These are phyloP conservation scores for Solanum acaule DNA, from an alignment of 257 asterid species.

Conservation along the genomic window DNA sequence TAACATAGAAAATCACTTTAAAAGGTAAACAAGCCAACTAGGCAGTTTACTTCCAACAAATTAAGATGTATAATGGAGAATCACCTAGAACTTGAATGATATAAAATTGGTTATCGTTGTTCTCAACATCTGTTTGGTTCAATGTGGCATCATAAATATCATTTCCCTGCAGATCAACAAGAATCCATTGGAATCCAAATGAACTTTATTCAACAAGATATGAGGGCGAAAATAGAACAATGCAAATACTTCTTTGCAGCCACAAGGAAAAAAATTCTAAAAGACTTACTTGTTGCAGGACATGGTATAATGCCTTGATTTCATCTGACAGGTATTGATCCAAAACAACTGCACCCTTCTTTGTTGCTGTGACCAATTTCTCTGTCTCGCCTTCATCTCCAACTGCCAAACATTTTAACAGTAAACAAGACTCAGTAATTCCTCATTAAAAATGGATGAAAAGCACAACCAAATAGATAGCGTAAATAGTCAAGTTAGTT, in stretches of 20 bases:
- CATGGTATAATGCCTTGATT: neutral
- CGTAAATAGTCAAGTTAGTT: neutral
- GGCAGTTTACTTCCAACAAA: neutral
- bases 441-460: neutral
- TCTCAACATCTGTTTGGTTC: neutral
- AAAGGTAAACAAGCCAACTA: neutral
- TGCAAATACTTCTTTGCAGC: neutral
- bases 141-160: neutral
- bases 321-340: neutral
- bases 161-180: neutral
- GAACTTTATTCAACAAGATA: neutral
- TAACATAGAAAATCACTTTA: neutral
- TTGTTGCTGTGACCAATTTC: neutral
- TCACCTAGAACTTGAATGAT: neutral
- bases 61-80: neutral
- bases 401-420: neutral
- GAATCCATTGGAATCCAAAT: neutral
- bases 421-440: neutral
- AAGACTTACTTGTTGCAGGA: neutral
- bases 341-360: neutral
- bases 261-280: neutral
- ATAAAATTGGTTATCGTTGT: neutral
- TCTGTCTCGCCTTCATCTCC: neutral
- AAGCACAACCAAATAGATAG: neutral
- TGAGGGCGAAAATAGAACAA: neutral